Evolutionary conservation across 352 stramenopile genomes (phyloP).

Genomic region (Aphanomyces cochlioides): DNA sequence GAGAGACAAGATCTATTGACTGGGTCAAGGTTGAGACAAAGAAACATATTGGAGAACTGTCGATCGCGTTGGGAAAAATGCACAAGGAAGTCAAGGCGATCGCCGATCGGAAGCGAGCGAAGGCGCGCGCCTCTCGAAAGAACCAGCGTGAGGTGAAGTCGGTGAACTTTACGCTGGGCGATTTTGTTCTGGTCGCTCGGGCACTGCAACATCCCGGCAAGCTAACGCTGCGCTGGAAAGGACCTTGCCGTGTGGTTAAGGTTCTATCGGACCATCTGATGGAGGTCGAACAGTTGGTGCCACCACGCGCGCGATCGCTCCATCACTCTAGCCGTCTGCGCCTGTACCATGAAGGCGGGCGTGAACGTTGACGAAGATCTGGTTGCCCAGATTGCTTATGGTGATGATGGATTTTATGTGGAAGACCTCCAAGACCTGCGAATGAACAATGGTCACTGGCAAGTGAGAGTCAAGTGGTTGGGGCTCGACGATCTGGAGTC

Average conservation of each 20-base stretch:
- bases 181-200: background rate
- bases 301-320: conserved; percentile 14
- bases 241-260: background rate
- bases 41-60: conserved; percentile 13
- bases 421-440: conserved; percentile 25
- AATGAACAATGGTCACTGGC: conserved; percentile 25
- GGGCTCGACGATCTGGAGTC: conserved; percentile 34
- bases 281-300: conserved; percentile 29
- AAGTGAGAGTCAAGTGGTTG: conserved; percentile 33
- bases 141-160: background rate
- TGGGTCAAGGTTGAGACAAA: conserved; percentile 1
- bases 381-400: conserved; percentile 17
- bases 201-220: background rate
- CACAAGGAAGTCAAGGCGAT: conserved; percentile 19
- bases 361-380: conserved; percentile 26
- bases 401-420: conserved; percentile 25
- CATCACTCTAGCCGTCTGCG: conserved; percentile 9
- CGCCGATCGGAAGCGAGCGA: background rate
- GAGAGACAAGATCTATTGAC: background rate
- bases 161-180: background rate
- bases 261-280: conserved; percentile 20
- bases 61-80: conserved; percentile 18
- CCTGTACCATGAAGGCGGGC: conserved; percentile 24
- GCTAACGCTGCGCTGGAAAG: background rate
- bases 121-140: background rate